A percentile compares a stretch with the other conserved stretches of the same genome.
Evolutionary conservation across 1,284 basidiomycete species (phyloP).

Genomic region (Inonotus obliquus): DNA sequence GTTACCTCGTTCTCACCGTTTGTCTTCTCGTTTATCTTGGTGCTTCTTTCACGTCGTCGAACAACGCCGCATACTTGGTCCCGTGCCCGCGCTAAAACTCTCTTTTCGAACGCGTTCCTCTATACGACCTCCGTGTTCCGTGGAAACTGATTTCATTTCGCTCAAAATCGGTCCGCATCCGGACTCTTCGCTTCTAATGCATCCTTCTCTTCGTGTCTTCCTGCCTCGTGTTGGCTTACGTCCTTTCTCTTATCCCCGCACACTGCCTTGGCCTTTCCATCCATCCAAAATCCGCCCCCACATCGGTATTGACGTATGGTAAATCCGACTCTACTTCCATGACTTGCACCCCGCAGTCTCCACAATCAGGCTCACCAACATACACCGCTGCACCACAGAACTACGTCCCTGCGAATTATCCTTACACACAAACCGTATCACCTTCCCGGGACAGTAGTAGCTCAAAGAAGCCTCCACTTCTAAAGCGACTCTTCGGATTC

Average conservation of each 20-base stretch:
- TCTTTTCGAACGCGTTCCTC: background rate
- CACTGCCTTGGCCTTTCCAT: background rate
- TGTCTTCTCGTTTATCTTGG: background rate
- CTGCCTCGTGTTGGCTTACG: background rate
- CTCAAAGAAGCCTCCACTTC: constrained; percentile 8
- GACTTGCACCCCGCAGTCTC: background rate
- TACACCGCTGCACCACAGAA: background rate
- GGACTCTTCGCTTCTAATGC: background rate
- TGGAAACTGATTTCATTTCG: background rate
- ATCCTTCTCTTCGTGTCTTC: background rate
- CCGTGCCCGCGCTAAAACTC: background rate
- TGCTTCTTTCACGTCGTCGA: background rate
- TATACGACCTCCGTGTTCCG: background rate
- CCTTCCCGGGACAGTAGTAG: constrained; percentile 1
- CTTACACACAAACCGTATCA: constrained; percentile 3
- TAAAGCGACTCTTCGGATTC: constrained; percentile 14
- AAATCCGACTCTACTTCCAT: background rate
- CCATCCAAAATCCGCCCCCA: background rate
- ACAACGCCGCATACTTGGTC: background rate
- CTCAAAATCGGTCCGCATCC: background rate
- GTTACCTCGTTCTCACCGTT: background rate
- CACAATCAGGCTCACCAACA: constrained; percentile 5
- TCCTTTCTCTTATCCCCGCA: background rate
- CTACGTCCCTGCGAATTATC: background rate
- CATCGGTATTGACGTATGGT: background rate